Base-by-base conservation (phyloP, 345 rosid species). In the Linum trigynum region DNA sequence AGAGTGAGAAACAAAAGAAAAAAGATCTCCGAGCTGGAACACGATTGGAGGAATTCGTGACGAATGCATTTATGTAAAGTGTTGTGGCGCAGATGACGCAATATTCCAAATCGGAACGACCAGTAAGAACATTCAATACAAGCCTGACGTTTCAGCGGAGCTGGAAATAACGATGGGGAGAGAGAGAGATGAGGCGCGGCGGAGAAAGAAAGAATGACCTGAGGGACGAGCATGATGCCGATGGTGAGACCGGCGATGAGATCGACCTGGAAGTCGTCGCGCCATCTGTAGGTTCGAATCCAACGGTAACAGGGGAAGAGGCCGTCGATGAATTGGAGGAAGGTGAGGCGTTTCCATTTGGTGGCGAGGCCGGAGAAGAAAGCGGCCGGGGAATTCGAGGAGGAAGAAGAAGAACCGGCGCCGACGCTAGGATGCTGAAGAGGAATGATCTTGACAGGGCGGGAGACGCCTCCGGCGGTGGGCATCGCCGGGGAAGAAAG, bases 161-260 rank as follows among this genome's bases (percentile, higher is more conserved):
- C 50, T 43, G 50, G 6, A 7, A 2, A 63, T 15, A 36, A 8
- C 23, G 32, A 35, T 3, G 57, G 58, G 11, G 48, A 42, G 17
- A 62, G 1, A 42, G 8, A n/a, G 5, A 11, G 12, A 38, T 57
- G 5, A 48, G 9, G 5, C 15, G 7, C 7, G 35, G 35, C 12
- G 65, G 38, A 14, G 5, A 41, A n/a, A 23, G 9, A 40, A 3
- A 62, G 12, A 65, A 72, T 77, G 61, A 90, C 99, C 97, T 95
- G 99, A 9, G 99, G 99, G n/a, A 95, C 96, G 45, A 95, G 97
- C 99, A 95, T 95, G 62, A 95, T 62, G 40, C 94, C 99, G 71
- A 89, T 90, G 78, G 99, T 91, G 69, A 76, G 64, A 15, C 99
- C 99, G 16, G 99, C 97, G 88, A 89, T 79, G 69, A 95, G 91